Conservation (phyloP, 768 basidiomycete species). For the Hypholoma fasciculare region DNA sequence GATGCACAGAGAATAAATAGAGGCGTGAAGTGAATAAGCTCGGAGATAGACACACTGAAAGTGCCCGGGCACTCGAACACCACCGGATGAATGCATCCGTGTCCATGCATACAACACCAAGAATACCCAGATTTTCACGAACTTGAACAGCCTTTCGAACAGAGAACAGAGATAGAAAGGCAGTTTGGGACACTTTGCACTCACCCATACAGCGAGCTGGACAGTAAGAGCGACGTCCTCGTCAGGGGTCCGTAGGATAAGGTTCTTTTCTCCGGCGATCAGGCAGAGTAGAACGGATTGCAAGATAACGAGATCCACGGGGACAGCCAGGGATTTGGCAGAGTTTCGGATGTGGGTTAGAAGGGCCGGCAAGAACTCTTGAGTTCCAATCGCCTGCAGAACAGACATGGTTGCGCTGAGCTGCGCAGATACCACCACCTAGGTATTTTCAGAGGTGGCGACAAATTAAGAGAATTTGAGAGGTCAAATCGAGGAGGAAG, state of each 20-base stretch:
- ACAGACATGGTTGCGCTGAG: slow-evolving; percentile 7
- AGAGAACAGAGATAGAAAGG: slow-evolving; percentile 6
- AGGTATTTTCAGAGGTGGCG: neutral
- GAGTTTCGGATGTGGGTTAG: slow-evolving; percentile 45
- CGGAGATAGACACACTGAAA: neutral
- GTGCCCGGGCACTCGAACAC: neutral
- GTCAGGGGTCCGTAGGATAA: slow-evolving; percentile 64
- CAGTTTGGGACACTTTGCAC: slow-evolving; percentile 16
- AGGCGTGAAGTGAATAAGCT: too few relatives aligned
- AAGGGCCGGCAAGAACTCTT: slow-evolving; percentile 49
- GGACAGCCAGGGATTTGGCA: slow-evolving; percentile 42
- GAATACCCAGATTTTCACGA: neutral
- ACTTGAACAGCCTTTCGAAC: neutral
- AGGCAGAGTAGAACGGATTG: slow-evolving; percentile 69
- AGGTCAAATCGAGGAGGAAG: neutral
- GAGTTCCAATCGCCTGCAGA: slow-evolving; percentile 39
- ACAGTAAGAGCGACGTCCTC: slow-evolving; percentile 64
- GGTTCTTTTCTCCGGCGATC: slow-evolving; percentile 58
- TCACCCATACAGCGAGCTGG: slow-evolving; percentile 60
- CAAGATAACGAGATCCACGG: slow-evolving; percentile 62
- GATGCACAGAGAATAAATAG: too few relatives aligned
- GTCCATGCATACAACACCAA: neutral
- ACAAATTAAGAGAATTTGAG: neutral
- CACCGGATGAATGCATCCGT: neutral
- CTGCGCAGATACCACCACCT: neutral